A percentile compares a stretch with the other conserved stretches of the same genome.
Conservation (phyloP, 1,284 basidiomycete genomes). For the Schizopora paradoxa region DNA sequence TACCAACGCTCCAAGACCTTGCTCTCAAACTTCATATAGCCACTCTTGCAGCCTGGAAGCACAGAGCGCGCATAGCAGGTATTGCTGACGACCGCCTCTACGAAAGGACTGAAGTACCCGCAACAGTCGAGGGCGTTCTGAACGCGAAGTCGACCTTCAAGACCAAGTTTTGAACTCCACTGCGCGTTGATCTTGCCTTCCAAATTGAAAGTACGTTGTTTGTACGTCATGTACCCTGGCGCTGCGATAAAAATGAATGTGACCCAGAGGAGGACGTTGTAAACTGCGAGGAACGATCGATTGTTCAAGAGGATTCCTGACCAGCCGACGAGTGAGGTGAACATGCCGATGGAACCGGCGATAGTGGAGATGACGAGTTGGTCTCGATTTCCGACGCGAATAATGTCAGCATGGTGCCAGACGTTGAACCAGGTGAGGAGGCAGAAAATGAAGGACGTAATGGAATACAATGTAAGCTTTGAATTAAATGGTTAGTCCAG, state of each 20-base stretch:
- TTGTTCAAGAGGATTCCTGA: constrained; percentile 62
- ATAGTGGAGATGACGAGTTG: constrained; percentile 57
- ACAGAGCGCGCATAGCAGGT: constrained; percentile 53
- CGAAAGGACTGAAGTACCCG: constrained; percentile 55
- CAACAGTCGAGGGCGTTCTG: constrained; percentile 58
- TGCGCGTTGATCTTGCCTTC: constrained; percentile 59
- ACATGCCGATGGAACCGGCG: constrained; percentile 40
- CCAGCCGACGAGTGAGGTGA: constrained; percentile 56
- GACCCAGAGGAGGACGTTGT: constrained; percentile 53
- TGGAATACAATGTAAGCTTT: constrained; percentile 47
- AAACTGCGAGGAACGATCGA: constrained; percentile 56
- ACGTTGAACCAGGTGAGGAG: constrained; percentile 60
- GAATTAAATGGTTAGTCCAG: constrained; percentile 5
- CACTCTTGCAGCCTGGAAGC: constrained; percentile 54
- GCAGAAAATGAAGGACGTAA: constrained; percentile 44
- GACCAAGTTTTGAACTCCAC: constrained; percentile 48
- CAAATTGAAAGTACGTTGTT: constrained; percentile 55
- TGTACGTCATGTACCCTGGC: constrained; percentile 60
- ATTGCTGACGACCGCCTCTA: constrained; percentile 51
- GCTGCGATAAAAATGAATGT: constrained; percentile 53
- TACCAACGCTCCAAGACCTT: constrained; percentile 49
- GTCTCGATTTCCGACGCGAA: constrained; percentile 48
- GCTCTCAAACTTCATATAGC: constrained; percentile 46
- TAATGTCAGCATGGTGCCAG: constrained; percentile 50
- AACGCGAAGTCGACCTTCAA: constrained; percentile 43